A percentile compares a stretch with the other conserved stretches of the same genome.
Evolutionary conservation across 164 flowering plant genomes (phyloP).

Genomic region (Aristolochia contorta): DNA sequence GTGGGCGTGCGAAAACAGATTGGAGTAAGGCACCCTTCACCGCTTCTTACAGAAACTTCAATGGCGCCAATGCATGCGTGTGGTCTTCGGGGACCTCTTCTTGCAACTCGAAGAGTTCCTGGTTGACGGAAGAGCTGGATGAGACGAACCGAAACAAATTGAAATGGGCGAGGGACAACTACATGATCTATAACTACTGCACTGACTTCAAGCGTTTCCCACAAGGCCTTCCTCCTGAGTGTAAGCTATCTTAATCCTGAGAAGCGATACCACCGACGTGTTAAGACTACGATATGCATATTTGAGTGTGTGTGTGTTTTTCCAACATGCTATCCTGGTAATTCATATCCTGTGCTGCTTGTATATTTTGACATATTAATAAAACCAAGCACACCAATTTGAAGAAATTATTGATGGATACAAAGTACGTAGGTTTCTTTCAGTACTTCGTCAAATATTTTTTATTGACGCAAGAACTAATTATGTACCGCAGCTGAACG

Average conservation of each 20-base stretch:
- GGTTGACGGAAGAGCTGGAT: slow-evolving; percentile 19
- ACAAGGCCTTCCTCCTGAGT: slow-evolving; percentile 27
- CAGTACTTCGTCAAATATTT: too few relatives aligned
- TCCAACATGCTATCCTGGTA: too few relatives aligned
- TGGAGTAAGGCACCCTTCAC: slow-evolving; percentile 5
- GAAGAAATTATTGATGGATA: too few relatives aligned
- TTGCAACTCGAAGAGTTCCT: slow-evolving; percentile 4
- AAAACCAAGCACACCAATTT: too few relatives aligned
- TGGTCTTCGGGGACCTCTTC: slow-evolving; percentile 14
- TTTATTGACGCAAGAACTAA: too few relatives aligned
- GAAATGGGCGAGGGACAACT: slow-evolving; percentile 23
- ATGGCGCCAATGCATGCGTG: slow-evolving; percentile 3
- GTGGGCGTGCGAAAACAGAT: slow-evolving; percentile 5
- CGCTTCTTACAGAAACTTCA: slow-evolving; percentile 3
- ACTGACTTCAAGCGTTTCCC: slow-evolving; percentile 25
- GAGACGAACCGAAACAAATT: slow-evolving; percentile 16
- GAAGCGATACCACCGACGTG: too few relatives aligned
- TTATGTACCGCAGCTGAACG: too few relatives aligned
- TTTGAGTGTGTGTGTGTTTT: too few relatives aligned
- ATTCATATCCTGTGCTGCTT: too few relatives aligned
- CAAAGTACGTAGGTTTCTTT: too few relatives aligned
- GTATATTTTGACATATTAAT: too few relatives aligned
- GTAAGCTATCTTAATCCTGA: background rate
- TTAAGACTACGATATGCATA: too few relatives aligned
- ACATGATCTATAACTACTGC: slow-evolving; percentile 35